Base-by-base conservation (phyloP, 129 eudicot species). In the Calendula officinalis region DNA sequence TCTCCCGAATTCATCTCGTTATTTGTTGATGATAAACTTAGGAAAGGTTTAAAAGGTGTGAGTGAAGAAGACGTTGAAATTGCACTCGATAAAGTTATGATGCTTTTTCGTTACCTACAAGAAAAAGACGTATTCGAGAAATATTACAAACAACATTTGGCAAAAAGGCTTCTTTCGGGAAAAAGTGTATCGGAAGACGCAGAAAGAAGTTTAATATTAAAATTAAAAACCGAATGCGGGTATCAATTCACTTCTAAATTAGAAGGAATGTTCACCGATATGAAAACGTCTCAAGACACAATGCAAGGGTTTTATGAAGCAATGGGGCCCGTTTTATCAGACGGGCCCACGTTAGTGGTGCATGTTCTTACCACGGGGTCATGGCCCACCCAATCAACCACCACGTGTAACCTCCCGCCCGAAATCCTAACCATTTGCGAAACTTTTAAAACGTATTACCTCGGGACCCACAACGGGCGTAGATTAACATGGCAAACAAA, bases 181-280 rank as follows among this genome's bases (percentile, higher is more conserved):
- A 78, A 69, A 35, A 75, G 79, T 8, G 82, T 79, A 3, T 82
- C 88, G 3, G 84, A 82, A 50, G 88, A 82, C 58, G 84, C 88
- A 0, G 84, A 82, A 35, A 59, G 88, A 68, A 79, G 88, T 66
- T 36, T 82, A 66, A 75, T 82, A 12, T 56, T 82, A 9, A 82
- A 82, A 66, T 68, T 82, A 14, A 82, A 82, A 67, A 82, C 88
- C 0, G 84, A 82, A 66, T 82, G 88, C 17, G 88, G 88, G 58
- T 82, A 82, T 58, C 88, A 82, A 7, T 82, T 82, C 15, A 82
- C 88, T 33, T 82, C 88, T 5, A 82, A 82, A 50, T 35, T 82
- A 52, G 88, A 82, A 68, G 88, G 88, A 8, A 82, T 82, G 88
- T 78, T 82, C 61, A 78, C 84, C 1, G 88, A 82, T 17, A 82